Evolutionary conservation across 2,329 filamentous ascomycete genomes (phyloP), one percentile per base, ranked within the genome.

Genomic region (Ilyonectria destructans): DNA sequence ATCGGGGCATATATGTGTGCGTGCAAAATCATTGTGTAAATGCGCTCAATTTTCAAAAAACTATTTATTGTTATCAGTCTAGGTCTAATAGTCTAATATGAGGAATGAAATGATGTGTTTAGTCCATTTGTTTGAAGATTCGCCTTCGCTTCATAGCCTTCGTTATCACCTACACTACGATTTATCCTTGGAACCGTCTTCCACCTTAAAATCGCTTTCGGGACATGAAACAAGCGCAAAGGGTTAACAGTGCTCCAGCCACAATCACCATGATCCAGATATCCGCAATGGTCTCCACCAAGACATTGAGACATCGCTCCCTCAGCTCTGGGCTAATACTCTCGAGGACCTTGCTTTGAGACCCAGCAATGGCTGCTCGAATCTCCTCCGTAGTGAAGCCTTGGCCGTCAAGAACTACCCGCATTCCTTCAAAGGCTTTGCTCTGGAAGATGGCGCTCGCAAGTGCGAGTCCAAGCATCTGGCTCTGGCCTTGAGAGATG

Each of bases 251-350:
- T 3, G 62, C 66, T 7, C 68, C 68, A 8, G 68, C 68, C 31
- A 43, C 58, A 15, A 70, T 69, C 3, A 70, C 66, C 68, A 70
- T 69, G 49, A 69, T 62, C 66, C 66, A 70, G 26, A 70, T 70
- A 57, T 70, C 62, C 17, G 49, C 51, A 26, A 70, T 69, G 1
- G 66, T 70, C 2, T 64, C n/a, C 19, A 70, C 66, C 49, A 70
- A 26, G 15, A 70, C 68, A 17, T 60, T 58, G 6, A 69, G 35
- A 29, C 68, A 70, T 7, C 48, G 49, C 9, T 10, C 35, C n/a
- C 56, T 66, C 3, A 70, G 4, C 13, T 69, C 68, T 1, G 62
- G 62, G 4, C 55, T 43, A 13, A 67, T 58, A 17, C 33, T 60
- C 23, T 65, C 55, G 8, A 70, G 51, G 2, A 69, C 45, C 58